Evolutionary conservation across 306 rosid species (phyloP).

Genomic region (Pueraria montana): DNA sequence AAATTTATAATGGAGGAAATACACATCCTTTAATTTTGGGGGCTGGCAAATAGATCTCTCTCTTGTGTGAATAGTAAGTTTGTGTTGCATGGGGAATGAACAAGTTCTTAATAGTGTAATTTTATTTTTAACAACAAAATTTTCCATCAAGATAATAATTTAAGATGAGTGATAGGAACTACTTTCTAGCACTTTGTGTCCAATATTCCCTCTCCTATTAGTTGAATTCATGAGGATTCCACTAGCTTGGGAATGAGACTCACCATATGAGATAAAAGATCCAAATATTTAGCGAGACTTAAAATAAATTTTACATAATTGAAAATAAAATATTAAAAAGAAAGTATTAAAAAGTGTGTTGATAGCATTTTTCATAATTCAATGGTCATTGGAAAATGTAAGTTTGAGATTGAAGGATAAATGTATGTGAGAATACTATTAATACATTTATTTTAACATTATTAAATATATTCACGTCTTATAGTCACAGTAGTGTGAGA

Average conservation of each 20-base stretch:
- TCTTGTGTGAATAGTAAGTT: background rate
- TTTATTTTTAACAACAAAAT: background rate
- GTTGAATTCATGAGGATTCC: background rate
- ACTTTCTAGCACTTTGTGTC: too few relatives aligned
- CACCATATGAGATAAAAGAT: background rate
- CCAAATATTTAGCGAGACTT: background rate
- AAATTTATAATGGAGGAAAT: slow-evolving; percentile 29
- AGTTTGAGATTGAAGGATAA: too few relatives aligned
- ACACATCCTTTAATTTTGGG: background rate
- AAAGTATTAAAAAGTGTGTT: too few relatives aligned
- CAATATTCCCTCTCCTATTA: background rate
- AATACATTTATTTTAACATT: too few relatives aligned
- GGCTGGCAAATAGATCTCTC: slow-evolving; percentile 5
- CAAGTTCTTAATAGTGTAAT: background rate
- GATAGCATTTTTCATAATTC: too few relatives aligned
- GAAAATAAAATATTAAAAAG: too few relatives aligned
- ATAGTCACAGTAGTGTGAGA: too few relatives aligned
- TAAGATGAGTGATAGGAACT: background rate
- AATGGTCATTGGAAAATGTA: too few relatives aligned
- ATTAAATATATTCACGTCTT: too few relatives aligned
- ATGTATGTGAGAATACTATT: too few relatives aligned
- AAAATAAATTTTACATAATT: too few relatives aligned
- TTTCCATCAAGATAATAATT: background rate
- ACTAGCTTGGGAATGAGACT: background rate
- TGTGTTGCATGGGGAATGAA: slow-evolving; percentile 1